These are phyloP conservation scores for Eurotiales sp. DNA, from an alignment of 2,329 filamentous ascomycete genomes.

Conservation along the genomic window DNA sequence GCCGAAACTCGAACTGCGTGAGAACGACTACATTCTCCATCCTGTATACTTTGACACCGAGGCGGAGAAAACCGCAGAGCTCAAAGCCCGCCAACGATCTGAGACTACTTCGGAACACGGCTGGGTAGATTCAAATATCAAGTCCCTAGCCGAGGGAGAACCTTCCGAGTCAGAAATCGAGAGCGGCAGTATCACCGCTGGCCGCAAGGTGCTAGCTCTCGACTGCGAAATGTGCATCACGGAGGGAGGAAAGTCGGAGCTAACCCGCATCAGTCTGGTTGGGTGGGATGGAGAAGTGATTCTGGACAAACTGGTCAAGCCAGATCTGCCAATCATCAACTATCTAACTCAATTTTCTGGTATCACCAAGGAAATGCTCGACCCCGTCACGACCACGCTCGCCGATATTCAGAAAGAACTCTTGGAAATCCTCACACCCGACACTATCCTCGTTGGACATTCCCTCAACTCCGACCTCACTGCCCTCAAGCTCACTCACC, in stretches of 20 bases:
- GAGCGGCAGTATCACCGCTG: slow-evolving; percentile 77
- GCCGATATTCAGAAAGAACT: slow-evolving; percentile 77
- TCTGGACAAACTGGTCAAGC: slow-evolving; percentile 89
- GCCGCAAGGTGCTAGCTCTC: slow-evolving; percentile 72
- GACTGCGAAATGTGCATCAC: slow-evolving; percentile 99
- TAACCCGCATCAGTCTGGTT: slow-evolving; percentile 84
- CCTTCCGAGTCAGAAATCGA: slow-evolving; percentile 69
- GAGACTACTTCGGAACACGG: slow-evolving; percentile 56
- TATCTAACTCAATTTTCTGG: slow-evolving; percentile 91
- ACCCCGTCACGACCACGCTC: slow-evolving; percentile 77
- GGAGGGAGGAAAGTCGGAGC: slow-evolving; percentile 70
- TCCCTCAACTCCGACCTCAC: slow-evolving; percentile 58
- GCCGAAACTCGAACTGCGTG: slow-evolving; percentile 67
- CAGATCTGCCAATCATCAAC: slow-evolving; percentile 79
- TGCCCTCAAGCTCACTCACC: slow-evolving; percentile 81
- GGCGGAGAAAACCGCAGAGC: slow-evolving; percentile 52
- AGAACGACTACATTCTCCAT: slow-evolving; percentile 82
- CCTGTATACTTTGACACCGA: slow-evolving; percentile 65
- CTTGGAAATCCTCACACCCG: slow-evolving; percentile 59
- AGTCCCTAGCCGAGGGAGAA: slow-evolving; percentile 61
- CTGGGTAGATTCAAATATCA: slow-evolving; percentile 78
- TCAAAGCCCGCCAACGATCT: slow-evolving; percentile 50
- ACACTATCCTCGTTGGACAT: slow-evolving; percentile 45
- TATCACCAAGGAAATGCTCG: slow-evolving; percentile 82
- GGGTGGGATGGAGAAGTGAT: slow-evolving; percentile 79